Base-by-base conservation (phyloP, 345 rosid genomes). In the Diplotaxis tenuifolia region DNA sequence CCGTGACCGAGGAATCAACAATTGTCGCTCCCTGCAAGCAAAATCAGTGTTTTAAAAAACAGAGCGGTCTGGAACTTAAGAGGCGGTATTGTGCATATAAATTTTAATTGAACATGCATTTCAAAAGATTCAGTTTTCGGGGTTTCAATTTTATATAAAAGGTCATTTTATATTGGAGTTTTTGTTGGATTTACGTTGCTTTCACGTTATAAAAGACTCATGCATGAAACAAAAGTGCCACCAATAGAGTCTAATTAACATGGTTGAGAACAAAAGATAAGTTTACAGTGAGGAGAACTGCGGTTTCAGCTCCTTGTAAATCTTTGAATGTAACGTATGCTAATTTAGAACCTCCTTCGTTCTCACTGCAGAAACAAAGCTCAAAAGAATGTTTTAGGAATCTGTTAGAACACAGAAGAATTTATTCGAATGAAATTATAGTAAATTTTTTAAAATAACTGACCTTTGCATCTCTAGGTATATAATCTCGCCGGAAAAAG, bases 401-500 rank as follows among this genome's bases (percentile, higher is more conserved):
- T 47, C 21, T 14, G 31, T 20, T 20, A 55, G 16, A 55, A 23
- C 59, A 2, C 57, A 10, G 4, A 53, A 53, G n/a, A 23, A 9
- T 12, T 22, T 12, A 21, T 23, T 23, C 31, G 9, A 23, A 14
- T 23, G 18, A 55, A 7, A 23, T 5, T 55, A 5, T 56, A 25
- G 32, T 12, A 14, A 7, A 25, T 55, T n/a, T n/a, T n/a, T n/a
- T n/a, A 27, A 0, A 1, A 29, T 61, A 56, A 16, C 45, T 4
- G 16, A 57, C 97, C 89, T 85, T 75, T 73, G 83, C 78, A 86
- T 83, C 78, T 89, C 90, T 6, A 92, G 88, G 76, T 82, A 86
- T 16, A 75, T 72, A 28, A 92, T 83, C 62, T 92, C 92, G 12
- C 96, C 97, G 14, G 96, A 88, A 75, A 88, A 88, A 16, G 96